These are phyloP conservation scores for Solanum hybrid DNA, from an alignment of 305 asterid species.

Conservation along the genomic window DNA sequence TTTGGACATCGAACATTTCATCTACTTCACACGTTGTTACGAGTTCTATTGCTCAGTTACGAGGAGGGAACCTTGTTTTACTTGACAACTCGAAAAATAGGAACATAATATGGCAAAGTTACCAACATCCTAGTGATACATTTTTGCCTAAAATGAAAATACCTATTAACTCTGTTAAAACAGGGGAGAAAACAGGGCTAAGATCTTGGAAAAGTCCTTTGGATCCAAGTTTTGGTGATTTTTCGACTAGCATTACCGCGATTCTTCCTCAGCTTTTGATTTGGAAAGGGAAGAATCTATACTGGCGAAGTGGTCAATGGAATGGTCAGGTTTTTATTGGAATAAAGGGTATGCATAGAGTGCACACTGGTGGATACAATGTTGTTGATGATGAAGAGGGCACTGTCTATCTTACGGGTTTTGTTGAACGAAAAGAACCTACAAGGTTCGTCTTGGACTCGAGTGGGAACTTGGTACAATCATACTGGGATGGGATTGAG, in stretches of 20 bases:
- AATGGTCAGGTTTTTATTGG: constrained; percentile 22
- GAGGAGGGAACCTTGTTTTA: constrained; percentile 36
- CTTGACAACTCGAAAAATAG: constrained; percentile 13
- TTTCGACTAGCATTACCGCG: constrained; percentile 6
- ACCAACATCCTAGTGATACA: constrained; percentile 26
- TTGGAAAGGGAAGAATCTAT: constrained; percentile 4
- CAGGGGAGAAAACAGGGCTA: background rate
- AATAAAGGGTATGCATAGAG: constrained; percentile 4
- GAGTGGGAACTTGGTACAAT: constrained; percentile 19
- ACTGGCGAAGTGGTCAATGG: constrained; percentile 28
- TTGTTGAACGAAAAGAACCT: background rate
- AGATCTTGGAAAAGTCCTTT: constrained; percentile 19
- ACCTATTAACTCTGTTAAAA: background rate
- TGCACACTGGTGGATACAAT: constrained; percentile 9
- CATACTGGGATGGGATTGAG: constrained; percentile 20
- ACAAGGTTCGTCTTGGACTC: constrained; percentile 5
- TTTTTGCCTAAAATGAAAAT: constrained; percentile 12
- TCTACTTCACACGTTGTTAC: background rate
- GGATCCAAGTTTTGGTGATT: constrained; percentile 19
- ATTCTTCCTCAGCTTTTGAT: constrained; percentile 7
- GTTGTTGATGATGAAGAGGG: constrained; percentile 7
- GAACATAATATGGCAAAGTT: constrained; percentile 32
- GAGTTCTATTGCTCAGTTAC: constrained; percentile 13
- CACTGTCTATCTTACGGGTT: background rate
- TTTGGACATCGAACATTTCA: constrained; percentile 36